Conservation (phyloP, 108 stramenopile species). For the Chaetoceros muelleri region DNA sequence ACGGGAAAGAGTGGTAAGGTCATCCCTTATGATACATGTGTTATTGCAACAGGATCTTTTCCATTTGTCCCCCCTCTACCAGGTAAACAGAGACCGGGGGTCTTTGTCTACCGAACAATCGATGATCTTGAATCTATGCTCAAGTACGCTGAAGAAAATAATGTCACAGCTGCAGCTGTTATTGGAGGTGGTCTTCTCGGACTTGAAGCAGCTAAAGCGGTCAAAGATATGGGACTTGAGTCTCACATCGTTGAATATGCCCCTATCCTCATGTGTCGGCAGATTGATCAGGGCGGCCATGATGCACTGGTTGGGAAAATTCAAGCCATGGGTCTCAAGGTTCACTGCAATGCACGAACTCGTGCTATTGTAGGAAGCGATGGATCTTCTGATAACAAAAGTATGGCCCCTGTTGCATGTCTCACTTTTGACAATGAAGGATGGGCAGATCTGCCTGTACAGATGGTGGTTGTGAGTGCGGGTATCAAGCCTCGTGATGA, state of each 20-base stretch:
- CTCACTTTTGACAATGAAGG: slow-evolving; percentile 73
- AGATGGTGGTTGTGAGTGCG: slow-evolving; percentile 84
- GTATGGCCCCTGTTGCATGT: slow-evolving; percentile 53
- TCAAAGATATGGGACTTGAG: slow-evolving; percentile 83
- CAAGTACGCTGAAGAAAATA: slow-evolving; percentile 72
- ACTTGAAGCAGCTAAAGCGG: slow-evolving; percentile 81
- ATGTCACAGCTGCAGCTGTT: slow-evolving; percentile 81
- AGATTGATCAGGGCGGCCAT: slow-evolving; percentile 90
- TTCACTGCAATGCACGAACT: slow-evolving; percentile 86
- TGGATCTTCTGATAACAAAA: slow-evolving; percentile 67
- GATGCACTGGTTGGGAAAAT: slow-evolving; percentile 85
- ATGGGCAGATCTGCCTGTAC: slow-evolving; percentile 84
- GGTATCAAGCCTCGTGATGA: slow-evolving; percentile 94
- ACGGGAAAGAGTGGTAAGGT: slow-evolving; percentile 62
- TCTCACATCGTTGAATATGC: slow-evolving; percentile 90
- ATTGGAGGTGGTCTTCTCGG: slow-evolving; percentile 90
- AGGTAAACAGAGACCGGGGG: slow-evolving; percentile 80
- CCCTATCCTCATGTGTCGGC: slow-evolving; percentile 90
- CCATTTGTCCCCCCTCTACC: slow-evolving; percentile 93
- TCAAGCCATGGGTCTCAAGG: slow-evolving; percentile 84
- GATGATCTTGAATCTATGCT: slow-evolving; percentile 89
- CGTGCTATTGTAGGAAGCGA: slow-evolving; percentile 78
- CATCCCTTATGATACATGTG: slow-evolving; percentile 77
- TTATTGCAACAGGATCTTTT: slow-evolving; percentile 88
- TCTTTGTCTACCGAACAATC: slow-evolving; percentile 93